Base-by-base conservation (phyloP, 257 asterid species). In the Capsicum rhomboideum region DNA sequence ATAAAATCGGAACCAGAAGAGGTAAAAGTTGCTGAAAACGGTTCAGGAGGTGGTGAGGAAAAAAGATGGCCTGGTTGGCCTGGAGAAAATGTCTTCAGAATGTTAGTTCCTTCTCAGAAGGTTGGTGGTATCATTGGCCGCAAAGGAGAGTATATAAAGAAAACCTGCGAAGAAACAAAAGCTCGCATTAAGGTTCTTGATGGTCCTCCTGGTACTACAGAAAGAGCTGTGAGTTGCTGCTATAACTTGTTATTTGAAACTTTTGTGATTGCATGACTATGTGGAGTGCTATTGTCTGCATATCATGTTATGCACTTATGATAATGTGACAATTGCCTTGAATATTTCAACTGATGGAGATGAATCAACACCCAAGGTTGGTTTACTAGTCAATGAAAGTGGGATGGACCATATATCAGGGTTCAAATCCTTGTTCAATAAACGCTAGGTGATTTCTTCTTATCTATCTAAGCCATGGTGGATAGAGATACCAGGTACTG, bases 21-120 rank as follows among this genome's bases (percentile, higher is more conserved):
- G 84, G 80, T 53, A 17, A 86, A 81, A 80, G 88, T 54, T 55
- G 84, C 86, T 82, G 91, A 89, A 81, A 84, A 85, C 34, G 86
- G 87, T 78, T 83, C 88, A 59, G 89, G 75, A 46, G 88, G 66
- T 12, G 84, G 83, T 68, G 97, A 90, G 87, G 95, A 88, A 84
- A 93, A 91, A 89, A 91, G 80, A 79, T 93, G 97, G 97, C 97
- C 97, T 75, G 97, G 97, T 80, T 93, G 97, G 97, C 97, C 97
- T 10, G 95, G 97, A 82, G 97, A 93, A 86, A 93, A 92, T 42
- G 93, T 92, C 40, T 93, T 92, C 78, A 87, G 97, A 87, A 85
- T 93, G 90, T 83, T 93, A 82, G 93, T 93, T 77, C 95, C 95
- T 75, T 93, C 82, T 69, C 93, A 90, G 86, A 93, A 87, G 85